phyloP scores from a whole-genome alignment of 306 rosid species.

The Sechiopsis laciniata region DNA sequence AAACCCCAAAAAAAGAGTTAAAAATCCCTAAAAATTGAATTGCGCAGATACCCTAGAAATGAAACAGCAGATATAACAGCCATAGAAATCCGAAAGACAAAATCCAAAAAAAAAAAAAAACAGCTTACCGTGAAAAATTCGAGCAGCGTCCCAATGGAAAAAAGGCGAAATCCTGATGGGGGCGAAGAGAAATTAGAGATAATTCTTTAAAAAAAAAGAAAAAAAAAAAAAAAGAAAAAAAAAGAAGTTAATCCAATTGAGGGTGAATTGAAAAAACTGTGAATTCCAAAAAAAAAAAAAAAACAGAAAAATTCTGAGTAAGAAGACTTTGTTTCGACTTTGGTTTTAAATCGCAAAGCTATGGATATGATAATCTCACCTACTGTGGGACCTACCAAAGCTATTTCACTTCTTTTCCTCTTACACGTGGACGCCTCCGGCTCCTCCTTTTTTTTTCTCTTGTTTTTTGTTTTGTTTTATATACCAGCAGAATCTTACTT shows the following conservation, averaged over 20 bases:
- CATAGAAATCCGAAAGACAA: neutral
- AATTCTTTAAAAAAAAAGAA: neutral
- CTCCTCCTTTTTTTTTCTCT: no score
- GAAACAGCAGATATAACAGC: neutral
- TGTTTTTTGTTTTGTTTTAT: no score
- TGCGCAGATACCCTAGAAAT: slow-evolving; percentile 17
- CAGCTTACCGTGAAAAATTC: neutral
- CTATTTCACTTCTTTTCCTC: neutral
- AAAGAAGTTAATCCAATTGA: neutral
- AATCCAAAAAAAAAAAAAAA: neutral
- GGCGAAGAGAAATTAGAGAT: neutral
- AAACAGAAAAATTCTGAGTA: no score
- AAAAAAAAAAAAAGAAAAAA: no score
- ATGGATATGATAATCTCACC: slow-evolving; percentile 20
- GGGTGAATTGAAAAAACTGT: no score
- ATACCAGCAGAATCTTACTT: no score
- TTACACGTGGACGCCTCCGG: neutral
- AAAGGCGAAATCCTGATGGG: neutral
- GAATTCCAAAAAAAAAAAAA: no score
- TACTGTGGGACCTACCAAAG: neutral
- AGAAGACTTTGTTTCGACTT: neutral
- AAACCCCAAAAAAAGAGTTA: neutral
- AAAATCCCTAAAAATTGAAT: neutral
- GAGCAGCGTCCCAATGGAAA: neutral
- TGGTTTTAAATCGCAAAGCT: slow-evolving; percentile 7